Evolutionary conservation across 352 stramenopile species (phyloP), one percentile per base, ranked within the genome.

Genomic region (Halophytophthora batemanensis): DNA sequence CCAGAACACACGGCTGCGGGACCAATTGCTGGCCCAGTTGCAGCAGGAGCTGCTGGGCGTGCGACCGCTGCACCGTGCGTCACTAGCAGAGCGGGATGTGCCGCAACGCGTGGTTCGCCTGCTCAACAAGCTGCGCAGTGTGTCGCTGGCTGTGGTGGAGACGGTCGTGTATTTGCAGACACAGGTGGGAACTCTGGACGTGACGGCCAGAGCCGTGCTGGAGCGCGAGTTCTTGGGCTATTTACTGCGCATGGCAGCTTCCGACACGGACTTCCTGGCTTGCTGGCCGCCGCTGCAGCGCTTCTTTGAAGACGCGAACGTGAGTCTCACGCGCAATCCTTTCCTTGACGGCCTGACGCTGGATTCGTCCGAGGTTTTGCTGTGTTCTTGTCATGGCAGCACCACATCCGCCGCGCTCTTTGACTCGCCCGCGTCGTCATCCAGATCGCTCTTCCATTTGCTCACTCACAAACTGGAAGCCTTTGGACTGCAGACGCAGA

Each of bases 71-170:
- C 55, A 63, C 15, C 58, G 62, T n/a, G 55, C 49, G 4, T 49
- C 57, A 38, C 48, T 59, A 12, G 19, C 59, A 8, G 46, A 72
- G 14, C 50, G 62, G 15, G 58, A 55, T 33, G 53, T 87, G 1
- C 50, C 66, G 8, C 50, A 66, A 17, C 56, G 59, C 36, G 41
- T 75, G 18, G 54, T 88, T 19, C 82, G 78, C 29, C 38, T 74
- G 36, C 47, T 90, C 12, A 90, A 90, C 50, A 66, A 59, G 14
- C 59, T 90, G 33, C 80, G 80, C 8, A 74, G 59, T 22, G 37
- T 87, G 36, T 82, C 77, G 25, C 69, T 90, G 21, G 70, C 71
- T 13, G 66, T 88, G 17, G 65, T 88, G 15, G 80, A 90, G 53
- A 77, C 78, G 50, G 64, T 86, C 23, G 55, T 73, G 40, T 86